Evolutionary conservation across 148 eudicot species (phyloP), one percentile per base, ranked within the genome.

Genomic region (Silene uniflora): DNA sequence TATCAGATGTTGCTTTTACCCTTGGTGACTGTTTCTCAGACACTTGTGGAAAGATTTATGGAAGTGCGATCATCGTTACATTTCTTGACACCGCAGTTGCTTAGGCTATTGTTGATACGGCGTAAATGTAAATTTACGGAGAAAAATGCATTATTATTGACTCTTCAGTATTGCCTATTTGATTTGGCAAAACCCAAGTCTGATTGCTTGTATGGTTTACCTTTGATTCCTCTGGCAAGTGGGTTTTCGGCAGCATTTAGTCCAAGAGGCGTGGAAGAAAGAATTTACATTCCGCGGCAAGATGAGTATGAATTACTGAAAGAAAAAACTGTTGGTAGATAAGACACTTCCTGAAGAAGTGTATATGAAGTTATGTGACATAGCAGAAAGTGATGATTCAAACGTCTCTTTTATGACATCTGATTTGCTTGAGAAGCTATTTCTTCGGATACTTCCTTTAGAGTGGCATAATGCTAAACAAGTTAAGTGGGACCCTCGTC

Each of bases 131-230:
- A 81, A 78, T 92, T 95, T 70, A 85, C 77, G 78, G 93, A 89
- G 69, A 85, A 87, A 82, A 81, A 62, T 81, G 89, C 97, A 61
- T 81, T 91, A 81, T 71, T 92, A 52, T 78, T 89, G 84, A 81
- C 92, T 74, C 99, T 95, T 77, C 93, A 92, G 77, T 95, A 95
- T 80, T 92, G 99, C 83, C 84, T 95, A 83, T 84, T 79, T 75
- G 99, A 95, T 79, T 80, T 92, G 75, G 83, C 32, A 75, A 80
- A 72, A 79, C 90, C 92, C 68, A 84, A 73, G 69, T 82, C 87
- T 73, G 87, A 88, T 75, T 88, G 84, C 81, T 85, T 86, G 81
- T 87, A 78, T 82, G 99, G 98, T 23, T 86, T 95, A 72, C 90
- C 96, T 75, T 82, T 95, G 86, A 74, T 95, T 73, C 99, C 99